phyloP scores from a whole-genome alignment of 345 rosid species.

The Fremontodendron californicum region DNA sequence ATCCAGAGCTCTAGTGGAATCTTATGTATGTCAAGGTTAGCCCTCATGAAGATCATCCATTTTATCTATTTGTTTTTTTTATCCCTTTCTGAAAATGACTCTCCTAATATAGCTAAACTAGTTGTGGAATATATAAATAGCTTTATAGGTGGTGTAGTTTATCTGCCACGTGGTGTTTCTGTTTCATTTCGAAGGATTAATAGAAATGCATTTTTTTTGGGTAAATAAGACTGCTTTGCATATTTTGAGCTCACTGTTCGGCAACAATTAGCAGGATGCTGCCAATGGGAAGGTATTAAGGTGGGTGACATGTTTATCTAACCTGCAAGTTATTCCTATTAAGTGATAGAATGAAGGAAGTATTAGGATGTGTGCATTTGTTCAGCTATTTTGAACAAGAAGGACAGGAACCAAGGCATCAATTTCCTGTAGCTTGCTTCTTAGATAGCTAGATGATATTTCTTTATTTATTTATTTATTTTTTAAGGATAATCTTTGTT shows the following conservation, averaged over 20 bases:
- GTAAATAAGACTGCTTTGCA: neutral
- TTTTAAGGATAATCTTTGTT: neutral
- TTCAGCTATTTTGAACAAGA: neutral
- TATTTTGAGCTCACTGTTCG: constrained; percentile 8
- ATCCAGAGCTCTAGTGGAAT: constrained; percentile 88
- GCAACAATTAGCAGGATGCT: constrained; percentile 2
- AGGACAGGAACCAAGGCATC: neutral
- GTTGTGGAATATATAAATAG: neutral
- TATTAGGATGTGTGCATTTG: neutral
- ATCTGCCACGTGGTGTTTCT: neutral
- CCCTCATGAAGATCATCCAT: constrained; percentile 10
- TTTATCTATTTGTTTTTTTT: neutral
- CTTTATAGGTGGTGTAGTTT: neutral
- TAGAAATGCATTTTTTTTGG: neutral
- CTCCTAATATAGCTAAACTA: neutral
- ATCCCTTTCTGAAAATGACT: neutral
- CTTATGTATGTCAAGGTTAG: constrained; percentile 96
- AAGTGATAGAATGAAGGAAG: neutral
- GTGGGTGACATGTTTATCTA: neutral
- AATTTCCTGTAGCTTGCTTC: constrained; percentile 2
- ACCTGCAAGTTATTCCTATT: neutral
- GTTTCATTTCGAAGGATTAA: neutral
- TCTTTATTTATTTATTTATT: neutral
- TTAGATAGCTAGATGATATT: neutral
- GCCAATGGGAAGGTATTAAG: neutral